phyloP scores from a whole-genome alignment of 306 rosid genomes.

The Cicer pinnatifidum region DNA sequence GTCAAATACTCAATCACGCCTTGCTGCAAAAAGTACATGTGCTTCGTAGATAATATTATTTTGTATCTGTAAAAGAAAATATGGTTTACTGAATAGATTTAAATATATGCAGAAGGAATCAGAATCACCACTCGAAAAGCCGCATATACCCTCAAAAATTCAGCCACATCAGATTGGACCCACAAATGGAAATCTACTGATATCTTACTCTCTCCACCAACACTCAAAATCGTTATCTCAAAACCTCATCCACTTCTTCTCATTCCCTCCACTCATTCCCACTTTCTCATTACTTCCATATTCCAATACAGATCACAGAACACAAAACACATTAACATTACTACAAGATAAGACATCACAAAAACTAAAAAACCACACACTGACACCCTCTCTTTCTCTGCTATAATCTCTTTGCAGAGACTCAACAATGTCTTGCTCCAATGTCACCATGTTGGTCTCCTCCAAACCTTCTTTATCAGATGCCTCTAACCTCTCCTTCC shows the following conservation, averaged over 20 bases:
- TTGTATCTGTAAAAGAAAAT: neutral
- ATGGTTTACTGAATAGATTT: neutral
- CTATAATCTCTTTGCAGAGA: slow-evolving; percentile 14
- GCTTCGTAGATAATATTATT: too few relatives aligned
- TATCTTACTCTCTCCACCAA: slow-evolving; percentile 32
- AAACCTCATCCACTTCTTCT: slow-evolving; percentile 53
- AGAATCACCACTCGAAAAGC: slow-evolving; percentile 37
- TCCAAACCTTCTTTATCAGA: slow-evolving; percentile 70
- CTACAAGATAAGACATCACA: slow-evolving; percentile 43
- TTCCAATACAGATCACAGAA: slow-evolving; percentile 21
- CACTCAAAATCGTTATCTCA: slow-evolving; percentile 50
- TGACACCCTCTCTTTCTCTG: slow-evolving; percentile 42
- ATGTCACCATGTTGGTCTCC: slow-evolving; percentile 55
- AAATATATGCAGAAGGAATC: slow-evolving; percentile 16
- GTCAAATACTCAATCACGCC: too few relatives aligned
- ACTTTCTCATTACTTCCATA: slow-evolving; percentile 28
- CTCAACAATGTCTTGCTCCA: slow-evolving; percentile 59
- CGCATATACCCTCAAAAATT: slow-evolving; percentile 40
- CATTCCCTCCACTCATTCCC: slow-evolving; percentile 53
- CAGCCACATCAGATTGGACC: slow-evolving; percentile 45
- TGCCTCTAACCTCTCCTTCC: slow-evolving; percentile 67
- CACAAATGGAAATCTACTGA: slow-evolving; percentile 24
- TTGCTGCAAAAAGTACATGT: too few relatives aligned
- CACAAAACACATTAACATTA: slow-evolving; percentile 31
- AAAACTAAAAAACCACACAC: neutral